Evolutionary conservation across 225 moss, liverwort and hornwort species (phyloP).

Genomic region (Bryum argenteum): DNA sequence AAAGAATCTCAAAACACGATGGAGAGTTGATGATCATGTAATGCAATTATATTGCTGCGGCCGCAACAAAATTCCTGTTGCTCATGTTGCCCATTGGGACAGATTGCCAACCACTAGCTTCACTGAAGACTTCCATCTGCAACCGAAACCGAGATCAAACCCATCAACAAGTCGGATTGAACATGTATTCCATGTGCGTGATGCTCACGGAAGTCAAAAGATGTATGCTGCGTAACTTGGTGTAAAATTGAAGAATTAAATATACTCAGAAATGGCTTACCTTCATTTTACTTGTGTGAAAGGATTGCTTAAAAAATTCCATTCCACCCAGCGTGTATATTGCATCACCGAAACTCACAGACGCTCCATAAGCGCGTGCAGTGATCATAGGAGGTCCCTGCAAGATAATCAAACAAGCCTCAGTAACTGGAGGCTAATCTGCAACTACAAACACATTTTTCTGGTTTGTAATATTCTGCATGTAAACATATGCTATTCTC

Average conservation of each 20-base stretch:
- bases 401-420: constrained; percentile 32
- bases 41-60: constrained; percentile 39
- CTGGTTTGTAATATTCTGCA: too few relatives aligned
- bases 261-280: constrained; percentile 20
- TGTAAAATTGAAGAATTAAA: not conserved
- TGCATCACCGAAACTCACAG: constrained; percentile 66
- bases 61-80: constrained; percentile 57
- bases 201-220: not conserved
- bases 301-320: constrained; percentile 50
- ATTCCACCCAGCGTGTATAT: constrained; percentile 83
- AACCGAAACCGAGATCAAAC: constrained; percentile 15
- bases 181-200: not conserved
- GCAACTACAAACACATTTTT: not conserved
- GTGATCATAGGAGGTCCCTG: constrained; percentile 79
- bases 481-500: too few relatives aligned
- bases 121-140: constrained; percentile 53
- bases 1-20: not conserved
- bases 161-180: constrained; percentile 5
- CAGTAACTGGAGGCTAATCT: constrained; percentile 8
- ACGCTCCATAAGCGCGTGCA: constrained; percentile 84
- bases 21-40: not conserved
- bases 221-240: not conserved
- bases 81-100: constrained; percentile 34
- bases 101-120: constrained; percentile 47
- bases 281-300: constrained; percentile 53